These are phyloP conservation scores for Magnaporthiopsis incrustans DNA, from an alignment of 2,329 filamentous ascomycete species.

Conservation along the genomic window DNA sequence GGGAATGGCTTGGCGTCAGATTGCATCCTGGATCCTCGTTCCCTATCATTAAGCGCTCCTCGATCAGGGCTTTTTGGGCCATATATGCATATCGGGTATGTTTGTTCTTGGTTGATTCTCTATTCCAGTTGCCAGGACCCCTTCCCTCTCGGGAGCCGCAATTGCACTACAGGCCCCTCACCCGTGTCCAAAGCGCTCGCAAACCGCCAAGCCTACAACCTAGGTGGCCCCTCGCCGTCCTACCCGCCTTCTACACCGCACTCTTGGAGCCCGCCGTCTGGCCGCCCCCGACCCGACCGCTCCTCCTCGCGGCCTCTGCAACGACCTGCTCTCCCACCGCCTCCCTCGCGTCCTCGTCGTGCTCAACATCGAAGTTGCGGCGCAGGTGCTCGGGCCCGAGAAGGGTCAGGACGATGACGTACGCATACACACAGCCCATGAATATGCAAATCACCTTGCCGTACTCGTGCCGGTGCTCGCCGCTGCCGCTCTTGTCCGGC, in stretches of 20 bases:
- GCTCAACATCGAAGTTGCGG: constrained; percentile 40
- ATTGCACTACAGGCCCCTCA: too few relatives aligned
- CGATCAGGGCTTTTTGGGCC: too few relatives aligned
- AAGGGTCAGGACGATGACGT: constrained; percentile 53
- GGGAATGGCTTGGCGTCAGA: too few relatives aligned
- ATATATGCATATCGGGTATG: too few relatives aligned
- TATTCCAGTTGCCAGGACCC: too few relatives aligned
- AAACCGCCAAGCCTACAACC: too few relatives aligned
- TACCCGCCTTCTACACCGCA: background rate
- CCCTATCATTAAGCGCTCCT: too few relatives aligned
- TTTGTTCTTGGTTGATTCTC: too few relatives aligned
- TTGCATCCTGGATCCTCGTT: too few relatives aligned
- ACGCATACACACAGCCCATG: constrained; percentile 72
- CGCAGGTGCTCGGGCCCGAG: constrained; percentile 50
- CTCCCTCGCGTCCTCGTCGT: constrained; percentile 40
- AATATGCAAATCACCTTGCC: constrained; percentile 85
- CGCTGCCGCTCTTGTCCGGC: constrained; percentile 33
- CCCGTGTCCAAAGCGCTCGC: too few relatives aligned
- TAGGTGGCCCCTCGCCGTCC: too few relatives aligned
- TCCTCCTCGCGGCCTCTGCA: constrained; percentile 7
- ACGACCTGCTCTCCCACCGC: constrained; percentile 33
- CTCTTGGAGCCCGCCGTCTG: background rate
- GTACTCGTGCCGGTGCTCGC: constrained; percentile 56
- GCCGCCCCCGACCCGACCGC: background rate
- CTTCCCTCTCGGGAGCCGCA: too few relatives aligned